These are phyloP conservation scores for Lactarius deliciosus DNA, from an alignment of 768 basidiomycete genomes.

Conservation along the genomic window DNA sequence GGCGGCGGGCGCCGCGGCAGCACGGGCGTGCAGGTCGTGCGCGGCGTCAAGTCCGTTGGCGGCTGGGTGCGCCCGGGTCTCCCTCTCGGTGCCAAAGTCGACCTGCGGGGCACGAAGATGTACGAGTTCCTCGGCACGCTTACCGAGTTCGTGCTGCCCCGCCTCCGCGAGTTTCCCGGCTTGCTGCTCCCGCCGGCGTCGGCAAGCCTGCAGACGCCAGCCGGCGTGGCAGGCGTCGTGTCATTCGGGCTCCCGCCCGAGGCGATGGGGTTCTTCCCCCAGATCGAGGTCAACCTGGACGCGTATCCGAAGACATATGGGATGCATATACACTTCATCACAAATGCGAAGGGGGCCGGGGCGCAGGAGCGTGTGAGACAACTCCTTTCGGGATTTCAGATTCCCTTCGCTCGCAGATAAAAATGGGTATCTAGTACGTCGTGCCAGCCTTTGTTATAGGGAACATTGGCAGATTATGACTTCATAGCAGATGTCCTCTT, in stretches of 20 bases:
- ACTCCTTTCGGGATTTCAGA: constrained; percentile 86
- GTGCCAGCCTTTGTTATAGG: neutral
- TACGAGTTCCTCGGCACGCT: constrained; percentile 89
- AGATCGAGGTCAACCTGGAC: constrained; percentile 93
- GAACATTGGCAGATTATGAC: neutral
- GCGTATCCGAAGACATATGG: constrained; percentile 83
- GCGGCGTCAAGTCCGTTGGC: constrained; percentile 62
- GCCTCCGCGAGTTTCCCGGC: constrained; percentile 87
- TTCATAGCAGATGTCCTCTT: neutral
- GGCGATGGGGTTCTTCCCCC: constrained; percentile 91
- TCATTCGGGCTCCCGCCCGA: constrained; percentile 81
- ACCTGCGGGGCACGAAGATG: constrained; percentile 88
- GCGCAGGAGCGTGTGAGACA: constrained; percentile 88
- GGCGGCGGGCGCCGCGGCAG: constrained; percentile 70
- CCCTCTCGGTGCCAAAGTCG: constrained; percentile 87
- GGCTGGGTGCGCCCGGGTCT: constrained; percentile 84
- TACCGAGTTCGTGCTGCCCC: constrained; percentile 92
- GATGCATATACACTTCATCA: constrained; percentile 93
- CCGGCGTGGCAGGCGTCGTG: constrained; percentile 83
- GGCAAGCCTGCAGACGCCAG: constrained; percentile 67
- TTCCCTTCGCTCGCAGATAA: constrained; percentile 68
- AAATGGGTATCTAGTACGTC: neutral
- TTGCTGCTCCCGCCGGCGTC: constrained; percentile 74
- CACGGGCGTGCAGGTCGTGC: constrained; percentile 77
- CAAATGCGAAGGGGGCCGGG: constrained; percentile 82